Evolutionary conservation across 2,329 filamentous ascomycete species (phyloP), one percentile per base, ranked within the genome.

Genomic region (Hymenoscyphus repandus): DNA sequence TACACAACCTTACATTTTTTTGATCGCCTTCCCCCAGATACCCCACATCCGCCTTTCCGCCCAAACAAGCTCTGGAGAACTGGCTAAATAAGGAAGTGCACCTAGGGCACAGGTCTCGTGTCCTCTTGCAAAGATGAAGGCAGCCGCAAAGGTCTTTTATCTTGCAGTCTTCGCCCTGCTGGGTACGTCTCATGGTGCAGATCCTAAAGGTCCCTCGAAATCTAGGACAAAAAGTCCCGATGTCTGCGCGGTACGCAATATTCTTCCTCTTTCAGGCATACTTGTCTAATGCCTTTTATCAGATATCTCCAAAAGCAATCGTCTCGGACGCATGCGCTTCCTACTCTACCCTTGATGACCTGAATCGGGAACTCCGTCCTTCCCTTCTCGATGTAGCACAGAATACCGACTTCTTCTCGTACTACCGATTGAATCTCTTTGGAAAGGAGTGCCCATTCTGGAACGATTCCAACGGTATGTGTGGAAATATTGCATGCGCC

Each of bases 391-490:
- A 88, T 49, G 81, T 99, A 41, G 95, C 90, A 0, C 82, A 82
- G 61, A 83, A 87, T 47, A 95, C 92, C 68, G 93, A 99, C 70
- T 99, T 96, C 78, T 99, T 99, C 72, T 92, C 92, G 47, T 90
- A 97, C 71, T 99, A 97, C 73, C 86, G 93, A 51, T 74, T 99
- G 41, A 97, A 96, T 68, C 79, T 99, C 17, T 99, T 90, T 71
- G 87, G 95, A 70, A 96, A 93, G 70, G 83, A 82, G 71, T 99
- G 93, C 65, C 93, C 93, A 0, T 99, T 97, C 68, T 99, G 93
- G 92, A 82, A 85, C 65, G 93, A 99, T 68, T 85, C 90, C 55
- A 86, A 87, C 69, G 89, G 89, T 68, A 88, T 96, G 78, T 99
- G 93, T 70, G 93, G 91, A 58, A 99, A 99, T 71, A 90, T 95